Base-by-base conservation (phyloP, 192 early-diverging fungal species). In the Coemansia sp. region DNA sequence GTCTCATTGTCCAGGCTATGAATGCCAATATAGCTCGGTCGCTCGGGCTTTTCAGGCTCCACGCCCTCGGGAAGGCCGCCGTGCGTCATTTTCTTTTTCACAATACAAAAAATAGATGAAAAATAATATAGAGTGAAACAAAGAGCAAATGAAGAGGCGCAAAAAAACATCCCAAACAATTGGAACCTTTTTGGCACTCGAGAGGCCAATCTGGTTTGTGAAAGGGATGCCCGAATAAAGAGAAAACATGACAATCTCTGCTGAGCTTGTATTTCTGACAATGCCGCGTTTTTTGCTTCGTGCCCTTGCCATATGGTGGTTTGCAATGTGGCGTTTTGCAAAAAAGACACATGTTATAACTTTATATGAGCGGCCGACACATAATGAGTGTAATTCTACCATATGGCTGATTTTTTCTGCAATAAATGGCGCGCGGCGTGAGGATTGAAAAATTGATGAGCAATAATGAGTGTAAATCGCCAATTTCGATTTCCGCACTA, bases 11-110 rank as follows among this genome's bases (percentile, higher is more conserved):
- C 67, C 5, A 66, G 59, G 17, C 66, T 56, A 38, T 75, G 73
- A 7, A 75, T 75, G 21, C 63, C 73, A 8, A 75, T 65, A 34
- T 66, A 75, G 31, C 66, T 69, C 2, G 73, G 73, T 19, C 73
- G 42, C 42, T 44, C 40, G 1, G 57, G 57, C 57, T 46, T 59
- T 44, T 57, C 54, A 2, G 6, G 31, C 31, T 17, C 28, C n/a
- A 1, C 54, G 12, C 22, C 20, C 7, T 11, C 14, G 21, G 49
- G 9, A 12, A 53, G 21, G 9, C 12, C 21, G 3, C 21, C 51
- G 26, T 26, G 26, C 0, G 51, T 53, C 51, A 51, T 11, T 0
- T 51, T 51, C 14, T 26, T 25, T 28, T 26, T 53, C 51, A 25
- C 22, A 26, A 53, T 26, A 53, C 21, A 26, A 53, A 4, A 15